Evolutionary conservation across 2,329 filamentous ascomycete species (phyloP), one percentile per base, ranked within the genome.

Genomic region (Penicillium sp.): DNA sequence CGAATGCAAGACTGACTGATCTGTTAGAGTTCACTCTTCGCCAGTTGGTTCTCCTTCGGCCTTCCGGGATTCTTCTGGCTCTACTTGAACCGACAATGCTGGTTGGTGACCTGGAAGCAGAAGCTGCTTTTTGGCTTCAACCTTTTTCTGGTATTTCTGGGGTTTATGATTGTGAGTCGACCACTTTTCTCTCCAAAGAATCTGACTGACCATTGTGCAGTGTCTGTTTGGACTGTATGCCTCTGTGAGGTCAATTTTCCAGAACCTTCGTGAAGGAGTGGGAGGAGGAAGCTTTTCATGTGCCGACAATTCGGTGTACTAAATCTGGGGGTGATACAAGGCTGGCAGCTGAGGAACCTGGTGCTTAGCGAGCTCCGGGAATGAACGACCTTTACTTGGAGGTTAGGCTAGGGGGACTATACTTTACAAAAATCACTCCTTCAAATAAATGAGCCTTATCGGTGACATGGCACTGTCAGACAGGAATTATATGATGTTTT

Each of bases 21-120:
- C 2, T 22, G 16, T 3, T 37, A 63, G 54, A 73, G 69, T 34
- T 74, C 80, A 1, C 61, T 84, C 2, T 84, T 85, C 50, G 77
- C 76, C 23, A 79, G 74, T 43, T 85, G 82, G 81, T 85, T 85
- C 63, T 80, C 77, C 35, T 75, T 61, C 28, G 51, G 54, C 18
- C 49, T 64, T 8, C 58, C 55, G 10, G 63, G 57, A 8, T 40
- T 62, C 14, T 63, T 66, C 46, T 62, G 61, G 61, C 46, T 65
- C n/a, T 55, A 57, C 46, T 16, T 65, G 34, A 62, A 65, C 37
- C 48, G 49, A 10, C 38, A 43, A 11, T 50, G 48, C n/a, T 59
- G 51, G 42, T 55, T 54, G 32, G 41, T 47, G 35, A 51, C 47
- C 36, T 46, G 53, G 56, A 56, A 32, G 24, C 60, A 61, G 53